Conservation (phyloP, 2,329 filamentous ascomycete genomes). For the Metarhizium sp. region DNA sequence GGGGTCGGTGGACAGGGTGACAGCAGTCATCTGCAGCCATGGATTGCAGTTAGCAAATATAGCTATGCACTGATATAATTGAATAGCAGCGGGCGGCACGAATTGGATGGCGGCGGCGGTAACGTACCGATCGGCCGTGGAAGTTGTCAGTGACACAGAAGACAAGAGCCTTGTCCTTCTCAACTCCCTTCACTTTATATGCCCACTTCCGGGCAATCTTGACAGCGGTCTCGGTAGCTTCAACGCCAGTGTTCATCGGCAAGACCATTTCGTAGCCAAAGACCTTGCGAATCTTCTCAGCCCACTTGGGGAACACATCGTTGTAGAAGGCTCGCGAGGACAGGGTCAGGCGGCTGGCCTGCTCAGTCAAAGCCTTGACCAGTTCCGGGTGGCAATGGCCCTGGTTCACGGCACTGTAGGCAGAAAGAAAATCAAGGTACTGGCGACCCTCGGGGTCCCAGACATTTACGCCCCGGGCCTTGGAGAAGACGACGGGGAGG, state of each 20-base stretch:
- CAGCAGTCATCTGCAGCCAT: constrained; percentile 68
- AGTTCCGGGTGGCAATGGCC: constrained; percentile 96
- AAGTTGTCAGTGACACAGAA: constrained; percentile 88
- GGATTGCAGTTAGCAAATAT: neutral
- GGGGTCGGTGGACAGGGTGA: constrained; percentile 89
- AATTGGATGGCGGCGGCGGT: neutral
- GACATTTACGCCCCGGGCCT: constrained; percentile 75
- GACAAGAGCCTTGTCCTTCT: constrained; percentile 72
- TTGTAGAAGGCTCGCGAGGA: constrained; percentile 97
- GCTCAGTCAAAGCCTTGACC: constrained; percentile 79
- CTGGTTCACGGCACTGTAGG: constrained; percentile 96
- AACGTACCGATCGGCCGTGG: constrained; percentile 79
- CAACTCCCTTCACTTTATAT: constrained; percentile 90
- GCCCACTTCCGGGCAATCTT: constrained; percentile 98
- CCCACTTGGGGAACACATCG: constrained; percentile 94
- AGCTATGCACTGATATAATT: neutral
- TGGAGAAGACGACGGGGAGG: constrained; percentile 84
- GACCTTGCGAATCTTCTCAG: constrained; percentile 77
- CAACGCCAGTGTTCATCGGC: constrained; percentile 96
- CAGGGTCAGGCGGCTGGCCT: constrained; percentile 81
- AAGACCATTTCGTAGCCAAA: constrained; percentile 97
- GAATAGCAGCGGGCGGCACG: neutral
- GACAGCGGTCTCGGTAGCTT: constrained; percentile 91
- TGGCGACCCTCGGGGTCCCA: constrained; percentile 96
- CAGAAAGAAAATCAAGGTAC: constrained; percentile 96